Evolutionary conservation across 129 eudicot species (phyloP).

Genomic region (Flaveria ramosissima): DNA sequence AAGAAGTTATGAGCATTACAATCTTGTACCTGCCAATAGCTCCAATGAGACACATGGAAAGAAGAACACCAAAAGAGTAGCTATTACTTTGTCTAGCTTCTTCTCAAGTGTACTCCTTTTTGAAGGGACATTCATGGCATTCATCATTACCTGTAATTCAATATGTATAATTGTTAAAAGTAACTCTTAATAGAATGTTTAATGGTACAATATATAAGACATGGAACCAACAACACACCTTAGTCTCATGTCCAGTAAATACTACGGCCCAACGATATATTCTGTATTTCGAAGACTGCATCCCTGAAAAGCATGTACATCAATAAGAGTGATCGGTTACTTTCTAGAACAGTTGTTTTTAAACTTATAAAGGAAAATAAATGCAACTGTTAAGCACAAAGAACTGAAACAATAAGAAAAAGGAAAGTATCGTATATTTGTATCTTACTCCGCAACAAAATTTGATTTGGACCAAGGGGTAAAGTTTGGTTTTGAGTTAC

Average conservation of each 20-base stretch:
- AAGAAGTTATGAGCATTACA: conserved; percentile 19
- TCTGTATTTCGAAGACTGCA: conserved; percentile 94
- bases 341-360: conserved; percentile 5
- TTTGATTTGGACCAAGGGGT: conserved; percentile 94
- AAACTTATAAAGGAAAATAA: neutral
- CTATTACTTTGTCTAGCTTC: conserved; percentile 91
- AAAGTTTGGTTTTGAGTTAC: conserved; percentile 79
- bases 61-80: conserved; percentile 70
- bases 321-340: neutral
- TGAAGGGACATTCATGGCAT: conserved; percentile 96
- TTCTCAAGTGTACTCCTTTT: conserved; percentile 93
- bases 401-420: neutral
- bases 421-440: neutral
- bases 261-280: conserved; percentile 77
- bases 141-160: conserved; percentile 92
- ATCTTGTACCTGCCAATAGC: conserved; percentile 81
- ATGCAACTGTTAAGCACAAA: neutral
- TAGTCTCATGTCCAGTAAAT: conserved; percentile 94
- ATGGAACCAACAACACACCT: conserved; percentile 44
- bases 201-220: conserved; percentile 3
- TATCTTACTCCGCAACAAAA: conserved; percentile 74
- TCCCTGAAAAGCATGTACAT: conserved; percentile 55
- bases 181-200: neutral
- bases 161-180: neutral
- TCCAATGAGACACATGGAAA: conserved; percentile 81